These are phyloP conservation scores for Solanum tarijense DNA, from an alignment of 257 asterid species.

Conservation along the genomic window DNA sequence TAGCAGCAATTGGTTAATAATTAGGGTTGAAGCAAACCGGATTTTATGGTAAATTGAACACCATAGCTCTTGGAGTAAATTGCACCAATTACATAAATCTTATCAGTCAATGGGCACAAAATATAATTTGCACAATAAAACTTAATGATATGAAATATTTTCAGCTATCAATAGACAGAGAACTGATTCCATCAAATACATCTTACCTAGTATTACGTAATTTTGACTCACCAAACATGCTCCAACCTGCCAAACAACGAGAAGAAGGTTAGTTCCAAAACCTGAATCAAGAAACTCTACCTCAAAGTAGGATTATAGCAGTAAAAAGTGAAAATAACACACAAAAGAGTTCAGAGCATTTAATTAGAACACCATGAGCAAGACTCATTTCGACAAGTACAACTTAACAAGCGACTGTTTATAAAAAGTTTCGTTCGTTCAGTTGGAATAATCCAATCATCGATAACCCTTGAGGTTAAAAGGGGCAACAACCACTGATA, in stretches of 20 bases:
- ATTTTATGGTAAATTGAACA: too few relatives aligned
- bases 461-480: not conserved
- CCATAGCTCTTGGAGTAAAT: too few relatives aligned
- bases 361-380: not conserved
- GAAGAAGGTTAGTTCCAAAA: not conserved
- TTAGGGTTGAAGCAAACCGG: too few relatives aligned
- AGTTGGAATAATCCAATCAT: not conserved
- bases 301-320: not conserved
- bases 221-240: slow-evolving; percentile 94
- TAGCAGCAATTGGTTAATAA: too few relatives aligned
- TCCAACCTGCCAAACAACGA: slow-evolving; percentile 49
- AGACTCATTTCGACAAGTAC: not conserved
- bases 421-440: not conserved
- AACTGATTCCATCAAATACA: not conserved
- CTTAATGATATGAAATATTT: not conserved
- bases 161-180: not conserved
- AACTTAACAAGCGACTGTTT: not conserved
- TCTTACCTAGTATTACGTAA: slow-evolving; percentile 80
- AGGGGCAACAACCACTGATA: not conserved
- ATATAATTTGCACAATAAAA: not conserved
- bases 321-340: not conserved
- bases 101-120: too few relatives aligned
- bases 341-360: not conserved
- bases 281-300: not conserved
- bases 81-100: too few relatives aligned